Conservation (phyloP, 2,329 filamentous ascomycete genomes). For the Penicillium sp. region DNA sequence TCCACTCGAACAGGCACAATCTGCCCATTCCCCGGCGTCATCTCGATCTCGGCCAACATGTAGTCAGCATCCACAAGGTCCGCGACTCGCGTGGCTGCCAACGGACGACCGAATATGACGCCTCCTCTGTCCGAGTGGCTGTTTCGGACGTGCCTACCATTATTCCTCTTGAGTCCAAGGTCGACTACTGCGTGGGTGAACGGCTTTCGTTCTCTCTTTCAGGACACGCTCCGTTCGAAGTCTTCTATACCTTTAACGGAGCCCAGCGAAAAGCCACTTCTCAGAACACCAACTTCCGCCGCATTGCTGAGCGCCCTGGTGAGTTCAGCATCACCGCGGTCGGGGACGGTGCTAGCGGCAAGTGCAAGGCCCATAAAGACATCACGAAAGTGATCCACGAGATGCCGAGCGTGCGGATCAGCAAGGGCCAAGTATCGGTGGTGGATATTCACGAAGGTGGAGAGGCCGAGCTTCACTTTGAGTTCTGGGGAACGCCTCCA, state of each 20-base stretch:
- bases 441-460: constrained; percentile 97
- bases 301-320: constrained; percentile 87
- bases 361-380: constrained; percentile 77
- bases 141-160: constrained; percentile 93
- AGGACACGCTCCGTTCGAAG: constrained; percentile 86
- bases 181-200: constrained; percentile 93
- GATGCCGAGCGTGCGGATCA: constrained; percentile 87
- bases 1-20: constrained; percentile 70
- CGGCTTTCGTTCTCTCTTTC: constrained; percentile 88
- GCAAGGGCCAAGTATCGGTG: constrained; percentile 73
- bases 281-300: constrained; percentile 77
- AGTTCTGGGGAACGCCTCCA: constrained; percentile 91
- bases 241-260: constrained; percentile 86
- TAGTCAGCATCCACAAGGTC: constrained; percentile 84
- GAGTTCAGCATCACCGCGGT: constrained; percentile 84
- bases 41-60: constrained; percentile 83
- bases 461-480: constrained; percentile 87
- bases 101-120: constrained; percentile 67
- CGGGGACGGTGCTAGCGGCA: constrained; percentile 76
- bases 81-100: constrained; percentile 85
- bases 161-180: constrained; percentile 76
- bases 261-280: constrained; percentile 71
- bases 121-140: constrained; percentile 80
- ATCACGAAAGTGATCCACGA: constrained; percentile 84
- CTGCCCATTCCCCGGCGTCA: constrained; percentile 82